Evolutionary conservation across 768 basidiomycete genomes (phyloP).

Genomic region (Auricularia sp.): DNA sequence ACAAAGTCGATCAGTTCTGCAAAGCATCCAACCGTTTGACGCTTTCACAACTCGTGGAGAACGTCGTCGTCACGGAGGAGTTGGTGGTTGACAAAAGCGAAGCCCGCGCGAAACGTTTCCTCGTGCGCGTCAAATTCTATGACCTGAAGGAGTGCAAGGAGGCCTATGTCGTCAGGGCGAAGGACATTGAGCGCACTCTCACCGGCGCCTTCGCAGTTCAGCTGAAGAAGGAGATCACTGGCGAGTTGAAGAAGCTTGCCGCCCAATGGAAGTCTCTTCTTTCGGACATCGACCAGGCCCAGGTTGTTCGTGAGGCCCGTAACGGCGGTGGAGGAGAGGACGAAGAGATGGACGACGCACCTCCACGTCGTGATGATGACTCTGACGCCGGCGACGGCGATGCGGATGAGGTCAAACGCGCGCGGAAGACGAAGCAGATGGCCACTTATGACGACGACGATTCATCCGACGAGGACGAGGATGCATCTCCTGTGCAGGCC

Average conservation of each 20-base stretch:
- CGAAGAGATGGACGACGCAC: constrained; percentile 45
- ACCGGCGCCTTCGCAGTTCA: constrained; percentile 63
- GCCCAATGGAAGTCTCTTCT: constrained; percentile 71
- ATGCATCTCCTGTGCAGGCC: constrained; percentile 31
- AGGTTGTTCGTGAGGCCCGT: constrained; percentile 32
- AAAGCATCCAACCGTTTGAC: constrained; percentile 78
- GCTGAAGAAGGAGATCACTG: constrained; percentile 76
- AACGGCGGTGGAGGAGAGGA: constrained; percentile 36
- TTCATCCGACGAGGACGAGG: constrained; percentile 35
- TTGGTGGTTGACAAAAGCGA: constrained; percentile 53
- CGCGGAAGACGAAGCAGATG: constrained; percentile 61
- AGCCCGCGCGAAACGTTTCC: constrained; percentile 69
- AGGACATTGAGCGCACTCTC: constrained; percentile 66
- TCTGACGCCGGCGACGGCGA: constrained; percentile 78
- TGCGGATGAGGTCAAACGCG: constrained; percentile 66
- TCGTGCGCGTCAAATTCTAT: constrained; percentile 73
- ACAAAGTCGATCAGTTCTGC: constrained; percentile 68
- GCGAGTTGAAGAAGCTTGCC: constrained; percentile 79
- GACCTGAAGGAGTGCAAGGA: constrained; percentile 70
- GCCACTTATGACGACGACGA: constrained; percentile 69
- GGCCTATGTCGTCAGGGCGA: constrained; percentile 68
- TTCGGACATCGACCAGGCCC: constrained; percentile 75
- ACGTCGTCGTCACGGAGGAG: constrained; percentile 65
- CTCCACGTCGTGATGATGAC: constrained; percentile 39
- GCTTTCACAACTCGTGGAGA: constrained; percentile 81